Percentiles rank a stretch among this genome's conserved stretches.
Conservation (phyloP, 116 monocot genomes). For the Thalassia testudinum region DNA sequence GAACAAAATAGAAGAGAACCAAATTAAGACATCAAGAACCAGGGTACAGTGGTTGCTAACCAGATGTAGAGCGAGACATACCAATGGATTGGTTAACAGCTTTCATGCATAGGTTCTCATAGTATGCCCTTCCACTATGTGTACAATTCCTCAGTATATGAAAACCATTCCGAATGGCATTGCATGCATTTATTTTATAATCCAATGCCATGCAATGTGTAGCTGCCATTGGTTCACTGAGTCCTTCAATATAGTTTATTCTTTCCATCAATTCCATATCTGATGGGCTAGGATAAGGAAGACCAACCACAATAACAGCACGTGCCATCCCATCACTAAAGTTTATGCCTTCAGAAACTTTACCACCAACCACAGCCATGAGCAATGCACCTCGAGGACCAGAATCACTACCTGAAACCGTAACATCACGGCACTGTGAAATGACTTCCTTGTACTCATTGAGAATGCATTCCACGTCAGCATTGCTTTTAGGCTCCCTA, state of each 20-base stretch:
- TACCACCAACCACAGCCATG: constrained; percentile 90
- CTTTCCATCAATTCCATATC: constrained; percentile 89
- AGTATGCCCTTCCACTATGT: constrained; percentile 81
- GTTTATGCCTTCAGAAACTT: constrained; percentile 97
- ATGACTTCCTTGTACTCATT: constrained; percentile 65
- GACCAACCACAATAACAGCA: constrained; percentile 88
- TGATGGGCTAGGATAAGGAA: constrained; percentile 86
- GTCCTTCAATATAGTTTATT: constrained; percentile 75
- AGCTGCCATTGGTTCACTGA: constrained; percentile 14
- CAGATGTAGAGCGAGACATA: constrained; percentile 12
- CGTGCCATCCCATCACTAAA: constrained; percentile 95
- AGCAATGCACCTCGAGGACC: constrained; percentile 60
- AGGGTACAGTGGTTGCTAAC: too few relatives aligned
- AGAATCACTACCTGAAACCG: constrained; percentile 7
- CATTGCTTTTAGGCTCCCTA: constrained; percentile 73
- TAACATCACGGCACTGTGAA: constrained; percentile 15
- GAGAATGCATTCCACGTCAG: constrained; percentile 51
- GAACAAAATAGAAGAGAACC: too few relatives aligned
- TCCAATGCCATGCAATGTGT: constrained; percentile 1
- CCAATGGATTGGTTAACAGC: constrained; percentile 97
- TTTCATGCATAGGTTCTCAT: constrained; percentile 99
- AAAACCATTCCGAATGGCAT: constrained; percentile 38
- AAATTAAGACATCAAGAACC: too few relatives aligned
- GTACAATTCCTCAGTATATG: constrained; percentile 61
- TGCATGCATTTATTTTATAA: constrained; percentile 5